Evolutionary conservation across 2,329 filamentous ascomycete genomes (phyloP), one percentile per base, ranked within the genome.

Genomic region (Ampelomyces quisqualis): DNA sequence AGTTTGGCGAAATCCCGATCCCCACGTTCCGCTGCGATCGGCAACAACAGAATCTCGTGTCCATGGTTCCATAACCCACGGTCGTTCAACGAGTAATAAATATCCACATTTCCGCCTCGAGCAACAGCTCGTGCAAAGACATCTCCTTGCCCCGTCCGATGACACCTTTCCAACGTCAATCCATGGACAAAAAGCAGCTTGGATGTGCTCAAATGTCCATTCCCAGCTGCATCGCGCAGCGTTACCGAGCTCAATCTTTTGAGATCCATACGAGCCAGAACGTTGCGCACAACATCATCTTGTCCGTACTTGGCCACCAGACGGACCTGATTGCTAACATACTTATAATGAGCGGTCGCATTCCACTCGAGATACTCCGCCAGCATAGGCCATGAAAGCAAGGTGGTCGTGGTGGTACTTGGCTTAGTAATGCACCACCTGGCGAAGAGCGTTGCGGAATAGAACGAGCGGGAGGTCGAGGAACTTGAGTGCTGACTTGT

Each of bases 1-100:
- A 32, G 38, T 23, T 29, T 36, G 10, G 42, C 37, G 13, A 45
- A 40, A 4, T 40, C 37, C 19, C 40, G 10, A 18, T 40, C 27
- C n/a, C 37, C 42, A 23, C 31, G 21, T n/a, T 45, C 42, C 5
- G 42, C 42, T 9, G 42, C 42, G 9, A 40, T 18, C 2, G 42
- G 42, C 0, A 45, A 29, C 19, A 45, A 40, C 5, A 26, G 28
- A 18, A 36, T 28, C 24, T 20, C 17, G 10, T 27, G 34, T 7
- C 18, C n/a, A 4, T 32, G n/a, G 30, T 18, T 10, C 30, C 30
- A 32, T 13, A 32, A 20, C 5, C 24, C 14, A 13, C 30, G 21
- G 4, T 19, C 18, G 10, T 17, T 22, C 13, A 40, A 26, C 21
- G 40, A 21, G 4, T 40, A 3, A 15, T 27, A 36, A 5, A 45